Percentiles rank a stretch among this genome's conserved stretches.
These are phyloP conservation scores for Picea mariana DNA, from an alignment of 83 land plant species.

Conservation along the genomic window DNA sequence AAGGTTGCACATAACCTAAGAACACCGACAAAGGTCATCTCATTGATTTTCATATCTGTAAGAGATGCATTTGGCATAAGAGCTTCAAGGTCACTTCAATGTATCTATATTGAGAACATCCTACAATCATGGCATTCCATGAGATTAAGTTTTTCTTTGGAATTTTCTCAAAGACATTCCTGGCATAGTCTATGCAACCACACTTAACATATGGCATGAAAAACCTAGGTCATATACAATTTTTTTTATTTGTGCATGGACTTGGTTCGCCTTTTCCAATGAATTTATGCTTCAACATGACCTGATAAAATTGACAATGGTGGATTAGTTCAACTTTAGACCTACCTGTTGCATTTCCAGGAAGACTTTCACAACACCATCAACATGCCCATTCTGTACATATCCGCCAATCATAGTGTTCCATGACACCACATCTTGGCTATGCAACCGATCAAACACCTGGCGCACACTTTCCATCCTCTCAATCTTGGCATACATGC, in stretches of 20 bases:
- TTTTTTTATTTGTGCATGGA: constrained; percentile 22
- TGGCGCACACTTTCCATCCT: not conserved
- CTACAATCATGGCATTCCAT: not conserved
- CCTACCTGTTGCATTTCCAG: constrained; percentile 9
- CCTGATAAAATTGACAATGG: constrained; percentile 14
- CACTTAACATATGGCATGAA: not conserved
- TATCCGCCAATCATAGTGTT: constrained; percentile 25
- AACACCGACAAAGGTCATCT: constrained; percentile 28
- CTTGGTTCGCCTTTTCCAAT: constrained; percentile 15
- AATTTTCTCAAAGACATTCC: too few relatives aligned
- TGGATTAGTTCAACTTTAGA: constrained; percentile 13
- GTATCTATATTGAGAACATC: constrained; percentile 22
- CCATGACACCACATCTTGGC: constrained; percentile 22
- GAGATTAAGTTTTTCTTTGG: too few relatives aligned
- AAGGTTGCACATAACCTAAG: constrained; percentile 20
- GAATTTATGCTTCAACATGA: constrained; percentile 12
- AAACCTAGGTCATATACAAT: constrained; percentile 3
- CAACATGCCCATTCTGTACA: constrained; percentile 20
- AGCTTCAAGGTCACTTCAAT: constrained; percentile 15
- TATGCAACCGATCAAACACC: not conserved
- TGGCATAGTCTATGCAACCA: too few relatives aligned
- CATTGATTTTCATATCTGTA: constrained; percentile 14
- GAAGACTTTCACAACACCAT: constrained; percentile 6
- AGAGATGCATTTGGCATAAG: constrained; percentile 19
- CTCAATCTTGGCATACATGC: constrained; percentile 18